Percentiles rank a stretch among this genome's conserved stretches.
Evolutionary conservation across 805 yeast species (phyloP).

Genomic region (Pichia exigua): DNA sequence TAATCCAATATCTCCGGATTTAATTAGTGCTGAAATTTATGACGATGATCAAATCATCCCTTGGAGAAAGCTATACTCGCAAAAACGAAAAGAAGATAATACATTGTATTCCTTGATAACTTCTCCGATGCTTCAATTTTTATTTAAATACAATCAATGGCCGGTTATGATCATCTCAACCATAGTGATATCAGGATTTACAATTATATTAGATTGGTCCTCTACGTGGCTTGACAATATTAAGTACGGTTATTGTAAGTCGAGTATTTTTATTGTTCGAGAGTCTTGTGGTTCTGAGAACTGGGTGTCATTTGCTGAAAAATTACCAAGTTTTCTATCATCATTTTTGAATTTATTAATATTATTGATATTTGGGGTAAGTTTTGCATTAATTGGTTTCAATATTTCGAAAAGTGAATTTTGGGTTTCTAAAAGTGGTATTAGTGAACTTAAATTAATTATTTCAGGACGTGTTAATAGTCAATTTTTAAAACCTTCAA

Average conservation of each 20-base stretch:
- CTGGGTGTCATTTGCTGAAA: conserved; percentile 28
- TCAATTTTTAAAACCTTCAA: conserved; percentile 42
- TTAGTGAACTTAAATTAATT: conserved; percentile 63
- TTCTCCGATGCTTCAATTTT: neutral
- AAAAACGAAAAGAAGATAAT: conserved; percentile 2
- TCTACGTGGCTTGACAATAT: conserved; percentile 45
- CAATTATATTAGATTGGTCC: conserved; percentile 41
- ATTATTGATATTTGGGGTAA: conserved; percentile 30
- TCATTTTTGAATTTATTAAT: conserved; percentile 13
- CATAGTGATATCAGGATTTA: conserved; percentile 38
- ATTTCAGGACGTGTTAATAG: conserved; percentile 56
- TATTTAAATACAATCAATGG: conserved; percentile 32
- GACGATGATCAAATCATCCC: conserved; percentile 5
- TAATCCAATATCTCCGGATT: neutral
- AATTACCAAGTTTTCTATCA: conserved; percentile 12
- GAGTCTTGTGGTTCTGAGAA: conserved; percentile 26
- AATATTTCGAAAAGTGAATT: conserved; percentile 26
- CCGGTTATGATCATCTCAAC: conserved; percentile 38
- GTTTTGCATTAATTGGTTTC: conserved; percentile 34
- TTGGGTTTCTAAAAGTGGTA: conserved; percentile 50
- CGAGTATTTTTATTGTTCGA: conserved; percentile 20
- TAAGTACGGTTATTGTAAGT: conserved; percentile 44
- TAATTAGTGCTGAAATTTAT: neutral
- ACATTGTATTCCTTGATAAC: neutral
- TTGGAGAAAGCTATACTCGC: conserved; percentile 2